phyloP scores from a whole-genome alignment of 2,329 filamentous ascomycete genomes.

The Cadophora sp. region DNA sequence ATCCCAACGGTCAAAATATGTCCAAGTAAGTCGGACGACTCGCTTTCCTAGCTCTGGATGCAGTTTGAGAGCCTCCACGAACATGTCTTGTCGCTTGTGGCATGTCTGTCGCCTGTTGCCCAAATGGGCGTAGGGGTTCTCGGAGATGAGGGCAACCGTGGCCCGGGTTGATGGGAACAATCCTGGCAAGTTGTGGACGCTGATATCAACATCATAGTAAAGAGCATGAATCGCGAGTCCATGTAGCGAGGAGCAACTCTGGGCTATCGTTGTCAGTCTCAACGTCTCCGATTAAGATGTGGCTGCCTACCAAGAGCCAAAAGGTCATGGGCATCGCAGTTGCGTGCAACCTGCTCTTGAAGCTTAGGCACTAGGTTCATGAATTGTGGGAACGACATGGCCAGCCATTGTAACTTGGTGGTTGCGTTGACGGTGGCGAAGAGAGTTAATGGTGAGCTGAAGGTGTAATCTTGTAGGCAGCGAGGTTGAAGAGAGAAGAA shows the following conservation, averaged over 20 bases:
- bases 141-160: neutral
- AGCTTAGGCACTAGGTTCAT: neutral
- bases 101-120: neutral
- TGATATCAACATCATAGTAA: conserved; percentile 7
- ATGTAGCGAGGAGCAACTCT: neutral
- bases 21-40: conserved; percentile 10
- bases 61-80: neutral
- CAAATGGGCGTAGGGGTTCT: neutral
- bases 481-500: too few relatives aligned
- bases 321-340: neutral
- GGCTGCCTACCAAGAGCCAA: neutral
- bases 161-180: neutral
- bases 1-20: neutral
- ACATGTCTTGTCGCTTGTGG: neutral
- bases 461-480: too few relatives aligned
- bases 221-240: neutral
- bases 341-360: neutral
- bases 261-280: neutral
- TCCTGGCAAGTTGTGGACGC: conserved; percentile 4
- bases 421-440: too few relatives aligned
- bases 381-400: neutral
- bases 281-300: neutral
- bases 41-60: neutral
- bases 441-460: too few relatives aligned
- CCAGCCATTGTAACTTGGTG: too few relatives aligned